Percentiles rank a stretch among this genome's conserved stretches.
Conservation (phyloP, 805 yeast genomes). For the Teunomyces funiuensis region DNA sequence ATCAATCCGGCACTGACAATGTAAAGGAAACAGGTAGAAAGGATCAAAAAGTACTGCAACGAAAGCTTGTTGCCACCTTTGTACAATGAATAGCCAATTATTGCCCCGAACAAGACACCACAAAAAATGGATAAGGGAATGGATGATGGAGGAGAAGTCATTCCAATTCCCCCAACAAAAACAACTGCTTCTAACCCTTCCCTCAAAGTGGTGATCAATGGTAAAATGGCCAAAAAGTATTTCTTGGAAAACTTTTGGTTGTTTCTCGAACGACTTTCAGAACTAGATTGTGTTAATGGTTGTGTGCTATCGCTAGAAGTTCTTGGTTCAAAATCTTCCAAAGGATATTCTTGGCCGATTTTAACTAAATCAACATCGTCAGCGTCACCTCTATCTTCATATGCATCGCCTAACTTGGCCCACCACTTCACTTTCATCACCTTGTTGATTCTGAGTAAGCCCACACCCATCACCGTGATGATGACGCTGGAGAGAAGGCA, state of each 20-base stretch:
- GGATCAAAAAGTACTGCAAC: conserved; percentile 40
- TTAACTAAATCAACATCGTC: neutral
- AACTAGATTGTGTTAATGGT: conserved; percentile 11
- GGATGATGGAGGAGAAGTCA: conserved; percentile 35
- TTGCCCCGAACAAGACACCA: conserved; percentile 31
- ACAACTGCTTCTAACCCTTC: conserved; percentile 42
- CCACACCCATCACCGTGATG: conserved; percentile 84
- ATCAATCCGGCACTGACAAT: conserved; percentile 45
- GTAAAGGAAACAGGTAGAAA: conserved; percentile 41
- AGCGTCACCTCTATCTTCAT: conserved; percentile 16
- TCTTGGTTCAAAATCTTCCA: conserved; percentile 6
- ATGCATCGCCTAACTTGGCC: conserved; percentile 45
- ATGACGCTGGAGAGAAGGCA: conserved; percentile 75
- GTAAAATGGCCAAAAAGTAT: conserved; percentile 27
- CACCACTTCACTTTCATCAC: conserved; percentile 77
- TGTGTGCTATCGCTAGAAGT: conserved; percentile 12
- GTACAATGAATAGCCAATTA: conserved; percentile 36
- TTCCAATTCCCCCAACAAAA: conserved; percentile 43
- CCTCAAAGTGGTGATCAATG: conserved; percentile 27
- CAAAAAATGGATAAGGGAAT: conserved; percentile 29
- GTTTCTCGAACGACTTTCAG: neutral
- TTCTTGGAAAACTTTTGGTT: conserved; percentile 15
- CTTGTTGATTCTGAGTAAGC: conserved; percentile 76
- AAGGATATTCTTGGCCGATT: conserved; percentile 1
- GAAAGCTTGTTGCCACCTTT: conserved; percentile 43